Evolutionary conservation across 805 yeast genomes (phyloP).

Genomic region (Lipomyces starkeyi): DNA sequence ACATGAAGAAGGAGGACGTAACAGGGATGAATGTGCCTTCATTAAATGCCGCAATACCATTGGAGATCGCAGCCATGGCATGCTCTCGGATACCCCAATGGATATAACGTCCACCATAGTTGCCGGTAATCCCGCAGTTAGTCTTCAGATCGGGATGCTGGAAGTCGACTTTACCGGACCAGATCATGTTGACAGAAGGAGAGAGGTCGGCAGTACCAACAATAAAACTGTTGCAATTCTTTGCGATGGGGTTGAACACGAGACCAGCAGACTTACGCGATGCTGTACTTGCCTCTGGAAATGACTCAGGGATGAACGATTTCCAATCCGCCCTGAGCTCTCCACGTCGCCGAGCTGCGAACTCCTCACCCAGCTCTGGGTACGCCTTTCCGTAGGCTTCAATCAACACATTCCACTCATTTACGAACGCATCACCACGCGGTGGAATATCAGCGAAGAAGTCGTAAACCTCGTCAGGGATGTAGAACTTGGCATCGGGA

Average conservation of each 20-base stretch:
- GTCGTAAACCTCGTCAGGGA: conserved; percentile 18
- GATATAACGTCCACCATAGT: conserved; percentile 45
- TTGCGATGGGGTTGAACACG: conserved; percentile 18
- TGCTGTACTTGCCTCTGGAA: conserved; percentile 18
- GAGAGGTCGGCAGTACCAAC: conserved; percentile 26
- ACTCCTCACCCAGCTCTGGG: conserved; percentile 18
- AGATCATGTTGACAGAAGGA: conserved; percentile 25
- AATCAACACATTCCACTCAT: conserved; percentile 1
- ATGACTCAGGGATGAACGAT: conserved; percentile 13
- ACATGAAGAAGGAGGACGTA: conserved; percentile 51
- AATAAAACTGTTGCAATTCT: conserved; percentile 15
- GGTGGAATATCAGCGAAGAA: conserved; percentile 17
- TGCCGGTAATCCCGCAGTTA: conserved; percentile 15
- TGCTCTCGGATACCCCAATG: conserved; percentile 49
- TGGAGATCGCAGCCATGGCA: too few species aligned
- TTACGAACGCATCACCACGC: conserved; percentile 13
- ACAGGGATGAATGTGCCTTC: conserved; percentile 50
- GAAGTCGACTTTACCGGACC: conserved; percentile 22
- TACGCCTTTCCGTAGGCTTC: conserved; percentile 7
- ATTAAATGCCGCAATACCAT: conserved; percentile 49
- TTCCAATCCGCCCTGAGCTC: conserved; percentile 11
- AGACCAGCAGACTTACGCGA: conserved; percentile 24
- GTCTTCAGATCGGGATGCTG: conserved; percentile 19
- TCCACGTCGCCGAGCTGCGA: conserved; percentile 15
- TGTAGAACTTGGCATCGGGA: conserved; percentile 19